phyloP scores from a whole-genome alignment of 345 rosid species.

The Hypericum perforatum region DNA sequence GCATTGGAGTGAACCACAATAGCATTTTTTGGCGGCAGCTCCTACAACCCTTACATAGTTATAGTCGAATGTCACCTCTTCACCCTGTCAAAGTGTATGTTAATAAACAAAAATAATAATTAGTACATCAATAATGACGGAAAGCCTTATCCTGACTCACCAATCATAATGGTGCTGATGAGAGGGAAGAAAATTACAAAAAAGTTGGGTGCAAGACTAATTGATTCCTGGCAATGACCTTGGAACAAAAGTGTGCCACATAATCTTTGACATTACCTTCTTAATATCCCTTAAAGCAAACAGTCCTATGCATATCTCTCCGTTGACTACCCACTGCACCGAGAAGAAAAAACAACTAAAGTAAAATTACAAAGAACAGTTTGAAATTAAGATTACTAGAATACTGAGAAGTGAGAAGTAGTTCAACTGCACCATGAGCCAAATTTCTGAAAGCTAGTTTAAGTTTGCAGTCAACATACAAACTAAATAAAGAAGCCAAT shows the following conservation, averaged over 20 bases:
- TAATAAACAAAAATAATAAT: slow-evolving; percentile 8
- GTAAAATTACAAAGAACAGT: slow-evolving; percentile 1
- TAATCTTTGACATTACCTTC: slow-evolving; percentile 41
- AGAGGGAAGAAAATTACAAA: too few species aligned
- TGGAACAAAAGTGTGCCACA: not conserved
- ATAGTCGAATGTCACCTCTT: slow-evolving; percentile 96
- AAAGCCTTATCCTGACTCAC: too few species aligned
- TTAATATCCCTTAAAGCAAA: slow-evolving; percentile 82
- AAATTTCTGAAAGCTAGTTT: too few species aligned
- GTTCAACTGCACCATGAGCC: too few species aligned
- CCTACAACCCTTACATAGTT: slow-evolving; percentile 96
- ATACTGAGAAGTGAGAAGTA: too few species aligned
- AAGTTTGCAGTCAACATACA: too few species aligned
- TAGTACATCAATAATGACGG: not conserved
- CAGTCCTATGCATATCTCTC: slow-evolving; percentile 94
- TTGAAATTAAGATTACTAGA: not conserved
- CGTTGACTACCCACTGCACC: slow-evolving; percentile 98
- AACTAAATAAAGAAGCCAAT: too few species aligned
- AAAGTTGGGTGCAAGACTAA: too few species aligned
- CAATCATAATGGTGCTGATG: too few species aligned
- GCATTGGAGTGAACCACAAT: slow-evolving; percentile 80
- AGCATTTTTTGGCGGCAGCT: slow-evolving; percentile 96
- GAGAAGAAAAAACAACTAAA: not conserved
- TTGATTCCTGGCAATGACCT: too few species aligned
- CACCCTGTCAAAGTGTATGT: slow-evolving; percentile 42